A percentile compares a stretch with the other conserved stretches of the same genome.
Conservation (phyloP, 371 early-diverging fungal genomes). For the Syncephalastrum monosporum region DNA sequence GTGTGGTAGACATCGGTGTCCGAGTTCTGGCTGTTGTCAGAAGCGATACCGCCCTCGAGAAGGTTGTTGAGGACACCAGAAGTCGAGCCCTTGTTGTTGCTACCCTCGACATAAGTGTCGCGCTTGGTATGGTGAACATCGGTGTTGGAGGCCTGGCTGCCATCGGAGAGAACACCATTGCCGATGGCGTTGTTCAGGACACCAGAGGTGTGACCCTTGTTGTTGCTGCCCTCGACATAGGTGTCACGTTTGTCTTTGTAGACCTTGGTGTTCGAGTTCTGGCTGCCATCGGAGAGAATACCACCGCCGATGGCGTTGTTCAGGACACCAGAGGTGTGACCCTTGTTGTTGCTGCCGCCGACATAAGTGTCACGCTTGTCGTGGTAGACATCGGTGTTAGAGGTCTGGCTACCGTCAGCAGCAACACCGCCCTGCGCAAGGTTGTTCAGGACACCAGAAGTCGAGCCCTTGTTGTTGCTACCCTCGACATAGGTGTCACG, state of each 20-base stretch:
- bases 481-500: neutral
- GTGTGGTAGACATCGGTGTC: neutral
- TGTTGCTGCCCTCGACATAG: neutral
- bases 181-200: neutral
- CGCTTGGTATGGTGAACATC: neutral
- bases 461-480: neutral
- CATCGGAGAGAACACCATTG: neutral
- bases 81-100: neutral
- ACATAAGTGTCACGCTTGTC: neutral
- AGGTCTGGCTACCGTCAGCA: too few relatives aligned
- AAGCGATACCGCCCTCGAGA: neutral
- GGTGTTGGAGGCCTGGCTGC: neutral
- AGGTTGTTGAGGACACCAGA: neutral
- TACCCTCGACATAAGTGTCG: neutral
- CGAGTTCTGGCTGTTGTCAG: conserved; percentile 6
- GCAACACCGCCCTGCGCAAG: too few relatives aligned
- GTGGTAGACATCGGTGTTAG: neutral
- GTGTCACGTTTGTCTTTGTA: neutral
- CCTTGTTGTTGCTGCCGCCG: conserved; percentile 2
- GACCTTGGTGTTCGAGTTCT: neutral
- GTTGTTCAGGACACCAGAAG: neutral
- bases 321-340: neutral
- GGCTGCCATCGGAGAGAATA: neutral
- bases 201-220: neutral
- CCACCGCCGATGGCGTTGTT: conserved; percentile 1